phyloP scores from a whole-genome alignment of 208 protist species.

The Leishmania arabica region DNA sequence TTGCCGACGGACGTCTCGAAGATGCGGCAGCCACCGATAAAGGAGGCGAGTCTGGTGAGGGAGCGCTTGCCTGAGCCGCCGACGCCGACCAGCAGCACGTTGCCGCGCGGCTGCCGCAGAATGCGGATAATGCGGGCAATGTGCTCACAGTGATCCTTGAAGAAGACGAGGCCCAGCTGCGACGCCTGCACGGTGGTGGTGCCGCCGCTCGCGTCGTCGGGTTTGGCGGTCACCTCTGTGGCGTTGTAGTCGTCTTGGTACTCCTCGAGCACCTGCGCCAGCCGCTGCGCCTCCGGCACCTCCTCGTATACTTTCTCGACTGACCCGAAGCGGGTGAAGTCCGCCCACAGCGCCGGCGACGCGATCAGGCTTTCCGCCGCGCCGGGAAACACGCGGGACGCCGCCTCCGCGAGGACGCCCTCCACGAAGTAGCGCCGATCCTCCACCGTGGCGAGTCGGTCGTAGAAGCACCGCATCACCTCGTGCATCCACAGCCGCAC shows the following conservation, averaged over 20 bases:
- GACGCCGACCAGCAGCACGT: slow-evolving; percentile 97
- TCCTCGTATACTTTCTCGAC: slow-evolving; percentile 91
- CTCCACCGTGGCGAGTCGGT: slow-evolving; percentile 95
- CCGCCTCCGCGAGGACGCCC: slow-evolving; percentile 86
- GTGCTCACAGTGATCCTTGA: slow-evolving; percentile 96
- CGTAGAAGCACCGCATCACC: slow-evolving; percentile 95
- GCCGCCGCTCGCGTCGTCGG: slow-evolving; percentile 15
- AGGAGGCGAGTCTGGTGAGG: slow-evolving; percentile 93
- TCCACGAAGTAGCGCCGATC: slow-evolving; percentile 94
- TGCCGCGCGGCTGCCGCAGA: slow-evolving; percentile 96
- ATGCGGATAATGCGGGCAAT: slow-evolving; percentile 96
- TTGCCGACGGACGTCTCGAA: slow-evolving; percentile 94
- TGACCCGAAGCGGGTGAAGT: slow-evolving; percentile 93
- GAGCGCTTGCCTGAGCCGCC: slow-evolving; percentile 97
- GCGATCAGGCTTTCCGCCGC: slow-evolving; percentile 13
- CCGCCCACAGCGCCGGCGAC: slow-evolving; percentile 92
- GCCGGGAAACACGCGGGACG: slow-evolving; percentile 71
- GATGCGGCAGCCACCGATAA: slow-evolving; percentile 88
- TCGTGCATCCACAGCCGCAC: slow-evolving; percentile 97
- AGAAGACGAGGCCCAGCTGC: slow-evolving; percentile 91
- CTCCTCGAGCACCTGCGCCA: slow-evolving; percentile 84
- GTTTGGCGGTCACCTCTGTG: slow-evolving; percentile 34
- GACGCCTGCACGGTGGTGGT: slow-evolving; percentile 34
- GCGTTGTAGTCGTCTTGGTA: slow-evolving; percentile 95
- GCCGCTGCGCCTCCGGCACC: slow-evolving; percentile 64